phyloP scores from a whole-genome alignment of 2,329 filamentous ascomycete genomes.

The Colletotrichum euphorbiae region DNA sequence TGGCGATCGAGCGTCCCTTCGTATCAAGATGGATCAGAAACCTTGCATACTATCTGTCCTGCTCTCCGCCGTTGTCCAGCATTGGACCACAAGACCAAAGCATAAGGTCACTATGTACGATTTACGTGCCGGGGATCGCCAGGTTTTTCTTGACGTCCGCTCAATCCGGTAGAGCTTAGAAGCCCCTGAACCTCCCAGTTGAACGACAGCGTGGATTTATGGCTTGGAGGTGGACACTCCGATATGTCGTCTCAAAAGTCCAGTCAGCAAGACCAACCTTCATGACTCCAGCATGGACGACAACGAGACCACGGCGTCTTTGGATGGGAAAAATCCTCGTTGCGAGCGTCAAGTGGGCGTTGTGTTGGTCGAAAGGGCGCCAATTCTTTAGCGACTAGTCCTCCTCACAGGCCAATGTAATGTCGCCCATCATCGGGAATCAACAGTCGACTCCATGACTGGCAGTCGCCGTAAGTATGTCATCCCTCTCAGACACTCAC shows the following conservation, averaged over 20 bases:
- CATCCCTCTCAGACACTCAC: not conserved
- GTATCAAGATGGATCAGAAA: slow-evolving; percentile 4
- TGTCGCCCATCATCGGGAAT: not conserved
- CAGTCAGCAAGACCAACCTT: not conserved
- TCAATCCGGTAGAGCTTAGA: slow-evolving; percentile 3
- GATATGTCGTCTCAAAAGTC: not conserved
- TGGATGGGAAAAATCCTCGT: not conserved
- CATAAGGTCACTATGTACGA: slow-evolving; percentile 40
- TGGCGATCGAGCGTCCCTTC: not conserved
- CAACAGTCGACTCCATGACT: not conserved
- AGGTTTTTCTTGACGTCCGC: not conserved
- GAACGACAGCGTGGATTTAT: not conserved
- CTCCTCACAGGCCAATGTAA: not conserved
- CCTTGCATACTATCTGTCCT: slow-evolving; percentile 35
- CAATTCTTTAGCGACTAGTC: not conserved
- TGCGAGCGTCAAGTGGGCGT: too few relatives aligned
- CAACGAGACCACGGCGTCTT: not conserved
- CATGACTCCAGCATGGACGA: not conserved
- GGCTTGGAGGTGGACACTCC: not conserved
- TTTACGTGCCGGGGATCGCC: slow-evolving; percentile 30
- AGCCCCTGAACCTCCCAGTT: not conserved
- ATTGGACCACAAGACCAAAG: slow-evolving; percentile 19
- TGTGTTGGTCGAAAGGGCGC: not conserved
- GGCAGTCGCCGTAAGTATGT: not conserved
- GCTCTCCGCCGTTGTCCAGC: slow-evolving; percentile 19